Percentiles rank a stretch among this genome's conserved stretches.
phyloP scores from a whole-genome alignment of 495 filamentous ascomycete species.

The Penicillium roqueforti region DNA sequence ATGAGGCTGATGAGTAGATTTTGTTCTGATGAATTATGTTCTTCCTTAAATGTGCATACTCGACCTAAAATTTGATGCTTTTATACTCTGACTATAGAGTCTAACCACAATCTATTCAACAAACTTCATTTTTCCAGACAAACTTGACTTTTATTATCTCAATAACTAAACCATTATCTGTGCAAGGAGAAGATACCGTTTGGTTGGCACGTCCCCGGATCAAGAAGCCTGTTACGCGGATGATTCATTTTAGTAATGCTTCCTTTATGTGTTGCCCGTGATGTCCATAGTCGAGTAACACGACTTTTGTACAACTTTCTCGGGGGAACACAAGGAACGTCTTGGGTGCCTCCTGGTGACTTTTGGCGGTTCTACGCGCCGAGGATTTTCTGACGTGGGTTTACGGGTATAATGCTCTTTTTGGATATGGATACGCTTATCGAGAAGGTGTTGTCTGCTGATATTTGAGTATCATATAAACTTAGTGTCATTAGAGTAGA shows the following conservation, averaged over 20 bases:
- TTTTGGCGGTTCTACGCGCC: not conserved
- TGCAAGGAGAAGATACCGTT: too few relatives aligned
- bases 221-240: not conserved
- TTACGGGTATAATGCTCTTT: not conserved
- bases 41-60: conserved; percentile 12
- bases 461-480: not conserved
- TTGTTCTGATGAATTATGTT: conserved; percentile 17
- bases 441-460: not conserved
- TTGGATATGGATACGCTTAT: not conserved
- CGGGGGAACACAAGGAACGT: not conserved
- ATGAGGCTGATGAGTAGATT: conserved; percentile 35
- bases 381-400: not conserved
- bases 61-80: conserved; percentile 15
- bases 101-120: not conserved
- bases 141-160: too few relatives aligned
- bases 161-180: too few relatives aligned
- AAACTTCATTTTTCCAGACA: not conserved
- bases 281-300: not conserved
- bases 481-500: not conserved
- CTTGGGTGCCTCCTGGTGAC: not conserved
- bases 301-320: not conserved
- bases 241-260: not conserved
- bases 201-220: too few relatives aligned
- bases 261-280: not conserved
- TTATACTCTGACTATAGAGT: conserved; percentile 10